These are phyloP conservation scores for Fusarium aywerte DNA, from an alignment of 2,329 filamentous ascomycete genomes.

Conservation along the genomic window DNA sequence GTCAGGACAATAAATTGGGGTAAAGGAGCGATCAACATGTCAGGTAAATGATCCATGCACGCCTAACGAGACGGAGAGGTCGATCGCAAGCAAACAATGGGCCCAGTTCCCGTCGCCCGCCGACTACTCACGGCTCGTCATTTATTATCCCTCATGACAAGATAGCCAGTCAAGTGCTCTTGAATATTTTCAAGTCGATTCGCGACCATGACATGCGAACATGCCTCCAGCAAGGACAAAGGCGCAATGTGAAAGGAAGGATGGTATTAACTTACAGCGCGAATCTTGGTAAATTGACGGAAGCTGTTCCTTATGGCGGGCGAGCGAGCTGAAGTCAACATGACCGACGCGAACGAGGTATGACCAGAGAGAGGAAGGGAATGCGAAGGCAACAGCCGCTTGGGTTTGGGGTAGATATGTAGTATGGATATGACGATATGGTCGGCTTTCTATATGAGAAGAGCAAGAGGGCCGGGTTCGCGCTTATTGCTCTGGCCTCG, in stretches of 20 bases:
- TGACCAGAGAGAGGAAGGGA: slow-evolving; percentile 6
- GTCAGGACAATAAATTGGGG: not conserved
- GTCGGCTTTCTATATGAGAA: slow-evolving; percentile 32
- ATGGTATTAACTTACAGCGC: slow-evolving; percentile 37
- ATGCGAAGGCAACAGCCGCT: slow-evolving; percentile 1
- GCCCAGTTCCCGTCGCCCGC: slow-evolving; percentile 18
- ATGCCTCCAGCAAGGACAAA: not conserved
- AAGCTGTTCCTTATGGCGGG: slow-evolving; percentile 50
- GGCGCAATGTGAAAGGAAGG: not conserved
- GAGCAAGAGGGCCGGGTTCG: slow-evolving; percentile 22
- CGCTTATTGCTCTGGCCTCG: slow-evolving; percentile 38
- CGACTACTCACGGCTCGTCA: slow-evolving; percentile 23
- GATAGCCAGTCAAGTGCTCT: slow-evolving; percentile 1
- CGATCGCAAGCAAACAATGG: slow-evolving; percentile 29
- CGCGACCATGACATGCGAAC: slow-evolving; percentile 8
- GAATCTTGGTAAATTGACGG: slow-evolving; percentile 47
- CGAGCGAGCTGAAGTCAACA: slow-evolving; percentile 52
- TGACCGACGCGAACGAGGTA: slow-evolving; percentile 44
- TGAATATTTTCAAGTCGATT: not conserved
- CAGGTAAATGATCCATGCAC: not conserved
- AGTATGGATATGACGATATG: slow-evolving; percentile 10
- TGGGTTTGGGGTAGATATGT: slow-evolving; percentile 18
- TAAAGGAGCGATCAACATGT: not conserved
- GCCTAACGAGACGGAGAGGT: slow-evolving; percentile 15
- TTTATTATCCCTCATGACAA: not conserved